These are phyloP conservation scores for Reutealis trisperma DNA, from an alignment of 345 rosid genomes.

Conservation along the genomic window DNA sequence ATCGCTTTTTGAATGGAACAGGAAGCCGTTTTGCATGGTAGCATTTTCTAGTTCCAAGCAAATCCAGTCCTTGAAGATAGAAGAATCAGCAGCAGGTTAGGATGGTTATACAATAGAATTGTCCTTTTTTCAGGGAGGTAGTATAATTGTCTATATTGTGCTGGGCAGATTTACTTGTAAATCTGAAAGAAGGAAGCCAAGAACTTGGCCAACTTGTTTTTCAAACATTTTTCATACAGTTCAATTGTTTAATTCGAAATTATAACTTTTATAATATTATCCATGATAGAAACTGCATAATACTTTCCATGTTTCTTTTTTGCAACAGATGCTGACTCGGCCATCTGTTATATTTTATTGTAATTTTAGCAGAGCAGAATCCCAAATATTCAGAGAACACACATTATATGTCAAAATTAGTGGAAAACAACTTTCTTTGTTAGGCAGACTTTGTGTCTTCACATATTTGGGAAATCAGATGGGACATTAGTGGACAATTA, in stretches of 20 bases:
- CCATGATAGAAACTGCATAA: too few species aligned
- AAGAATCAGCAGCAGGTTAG: conserved; percentile 4
- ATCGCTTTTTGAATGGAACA: conserved; percentile 78
- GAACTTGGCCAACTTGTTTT: not conserved
- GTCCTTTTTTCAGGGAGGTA: not conserved
- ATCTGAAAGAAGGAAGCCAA: not conserved
- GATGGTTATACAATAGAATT: not conserved
- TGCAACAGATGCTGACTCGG: not conserved
- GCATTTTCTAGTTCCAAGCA: conserved; percentile 8
- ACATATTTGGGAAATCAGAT: too few species aligned
- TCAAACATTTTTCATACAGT: not conserved
- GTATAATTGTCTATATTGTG: not conserved
- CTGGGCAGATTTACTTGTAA: not conserved
- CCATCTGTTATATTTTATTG: too few species aligned
- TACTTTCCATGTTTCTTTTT: not conserved
- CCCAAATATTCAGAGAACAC: too few species aligned
- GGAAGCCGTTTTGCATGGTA: conserved; percentile 79
- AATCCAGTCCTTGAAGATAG: not conserved
- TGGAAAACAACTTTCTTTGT: too few species aligned
- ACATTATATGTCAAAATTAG: too few species aligned
- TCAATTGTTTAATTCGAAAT: not conserved
- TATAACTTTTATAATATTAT: not conserved
- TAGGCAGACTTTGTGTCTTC: too few species aligned
- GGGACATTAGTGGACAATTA: too few species aligned
- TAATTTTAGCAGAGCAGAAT: too few species aligned